phyloP scores from a whole-genome alignment of 2,329 filamentous ascomycete species.

The Fusarium verticillioides region DNA sequence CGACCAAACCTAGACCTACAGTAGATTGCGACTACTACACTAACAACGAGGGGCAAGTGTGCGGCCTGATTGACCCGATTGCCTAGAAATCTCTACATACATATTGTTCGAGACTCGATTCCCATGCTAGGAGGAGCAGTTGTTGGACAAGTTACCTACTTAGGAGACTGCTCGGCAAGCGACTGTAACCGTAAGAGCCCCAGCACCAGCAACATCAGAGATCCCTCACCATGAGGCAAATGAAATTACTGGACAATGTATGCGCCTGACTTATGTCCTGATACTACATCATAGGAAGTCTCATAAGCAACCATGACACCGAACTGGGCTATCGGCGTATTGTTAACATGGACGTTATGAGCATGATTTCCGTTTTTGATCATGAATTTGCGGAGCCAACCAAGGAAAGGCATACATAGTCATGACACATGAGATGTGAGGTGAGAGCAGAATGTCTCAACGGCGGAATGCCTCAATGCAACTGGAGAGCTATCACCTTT shows the following conservation, averaged over 20 bases:
- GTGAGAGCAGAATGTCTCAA: neutral
- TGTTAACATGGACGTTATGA: constrained; percentile 3
- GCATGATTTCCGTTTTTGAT: neutral
- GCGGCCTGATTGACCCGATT: constrained; percentile 11
- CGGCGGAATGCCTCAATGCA: neutral
- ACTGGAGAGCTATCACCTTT: neutral
- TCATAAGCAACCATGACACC: constrained; percentile 1
- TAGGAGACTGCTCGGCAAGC: neutral
- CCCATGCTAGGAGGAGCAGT: constrained; percentile 6
- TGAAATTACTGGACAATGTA: neutral
- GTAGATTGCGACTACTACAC: neutral
- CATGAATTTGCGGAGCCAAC: constrained; percentile 2
- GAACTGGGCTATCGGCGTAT: neutral
- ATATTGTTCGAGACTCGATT: constrained; percentile 4
- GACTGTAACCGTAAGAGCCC: neutral
- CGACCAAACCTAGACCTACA: neutral
- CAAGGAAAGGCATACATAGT: neutral
- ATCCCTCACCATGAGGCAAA: neutral
- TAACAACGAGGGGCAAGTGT: constrained; percentile 17
- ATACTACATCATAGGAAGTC: constrained; percentile 1
- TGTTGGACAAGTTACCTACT: neutral
- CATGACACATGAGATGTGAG: neutral
- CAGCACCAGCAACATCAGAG: neutral
- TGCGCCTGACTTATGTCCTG: neutral
- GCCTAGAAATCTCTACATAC: neutral